Percentiles rank a stretch among this genome's conserved stretches.
Evolutionary conservation across 345 rosid species (phyloP).

Genomic region (Ceriops tagal): DNA sequence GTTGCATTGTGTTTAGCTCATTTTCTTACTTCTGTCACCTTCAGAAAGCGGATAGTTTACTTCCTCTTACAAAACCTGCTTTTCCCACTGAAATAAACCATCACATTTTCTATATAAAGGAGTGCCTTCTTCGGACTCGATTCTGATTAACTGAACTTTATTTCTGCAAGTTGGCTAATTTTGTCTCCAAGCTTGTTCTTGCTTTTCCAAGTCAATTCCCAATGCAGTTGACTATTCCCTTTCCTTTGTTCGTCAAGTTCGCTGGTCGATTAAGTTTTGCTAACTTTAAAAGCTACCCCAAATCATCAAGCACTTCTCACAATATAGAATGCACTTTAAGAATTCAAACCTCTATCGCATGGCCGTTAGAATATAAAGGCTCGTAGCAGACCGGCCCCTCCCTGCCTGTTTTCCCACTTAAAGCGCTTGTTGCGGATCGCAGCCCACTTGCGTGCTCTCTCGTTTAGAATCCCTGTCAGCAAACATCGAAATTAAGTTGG

Average conservation of each 20-base stretch:
- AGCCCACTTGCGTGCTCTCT: no score
- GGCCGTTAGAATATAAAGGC: no score
- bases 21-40: no score
- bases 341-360: no score
- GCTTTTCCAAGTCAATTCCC: conserved; percentile 52
- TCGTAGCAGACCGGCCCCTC: no score
- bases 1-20: no score
- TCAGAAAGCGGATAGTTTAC: no score
- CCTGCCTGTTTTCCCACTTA: no score
- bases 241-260: conserved; percentile 30
- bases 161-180: conserved; percentile 51
- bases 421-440: no score
- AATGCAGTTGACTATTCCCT: conserved; percentile 34
- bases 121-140: not conserved
- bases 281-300: conserved; percentile 9
- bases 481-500: no score
- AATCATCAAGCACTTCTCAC: not conserved
- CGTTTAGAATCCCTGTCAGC: no score
- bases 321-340: no score
- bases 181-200: conserved; percentile 59
- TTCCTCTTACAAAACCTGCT: conserved; percentile 72
- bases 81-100: conserved; percentile 39
- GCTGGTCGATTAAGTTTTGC: conserved; percentile 30
- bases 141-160: conserved; percentile 44
- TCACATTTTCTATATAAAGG: not conserved